Base-by-base conservation (phyloP, 1,139 yeast genomes). In the Taphrina communis region DNA sequence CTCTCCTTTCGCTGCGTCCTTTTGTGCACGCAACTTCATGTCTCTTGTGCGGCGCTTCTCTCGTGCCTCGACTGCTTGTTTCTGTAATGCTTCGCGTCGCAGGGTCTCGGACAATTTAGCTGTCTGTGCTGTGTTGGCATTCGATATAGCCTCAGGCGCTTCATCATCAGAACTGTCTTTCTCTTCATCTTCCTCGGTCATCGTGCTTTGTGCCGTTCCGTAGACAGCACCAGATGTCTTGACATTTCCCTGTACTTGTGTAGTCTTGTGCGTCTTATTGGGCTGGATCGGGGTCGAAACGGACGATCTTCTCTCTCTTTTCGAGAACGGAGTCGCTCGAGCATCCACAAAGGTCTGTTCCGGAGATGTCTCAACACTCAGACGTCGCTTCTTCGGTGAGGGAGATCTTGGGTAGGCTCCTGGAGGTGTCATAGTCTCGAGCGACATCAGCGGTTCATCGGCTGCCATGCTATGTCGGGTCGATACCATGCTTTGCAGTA, bases 141-240 rank as follows among this genome's bases (percentile, higher is more conserved):
- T 63, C 12, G 67, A 63, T 2, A 63, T 39, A 4, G 61, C 67
- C 36, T 63, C 67, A 12, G 67, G 67, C 14, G 67, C 67, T 35
- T 42, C 61, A 38, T 63, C 67, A n/a, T 63, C 67, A 14, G 62
- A 58, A 25, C 44, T 51, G 12, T 39, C 36, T 11, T 61, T 44
- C 7, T 61, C 66, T 12, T 25, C 52, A 58, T 31, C 25, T 8
- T 31, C 46, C 7, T 21, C 36, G 19, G 3, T 57, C n/a, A 39
- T 50, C 9, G 11, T 53, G n/a, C n/a, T 50, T 21, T 7, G 36
- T 25, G 36, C 31, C 21, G 53, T 35, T 12, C 48, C 19, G 48
- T 44, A 2, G 31, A 25, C 31, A 2, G 31, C 31, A 25, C 31
- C 31, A 25, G 31, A 4, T 25, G 4, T 25, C 31, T 25, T 25